Evolutionary conservation across 176 grass and related monocot genomes (phyloP).

Genomic region (Avena atlantica): DNA sequence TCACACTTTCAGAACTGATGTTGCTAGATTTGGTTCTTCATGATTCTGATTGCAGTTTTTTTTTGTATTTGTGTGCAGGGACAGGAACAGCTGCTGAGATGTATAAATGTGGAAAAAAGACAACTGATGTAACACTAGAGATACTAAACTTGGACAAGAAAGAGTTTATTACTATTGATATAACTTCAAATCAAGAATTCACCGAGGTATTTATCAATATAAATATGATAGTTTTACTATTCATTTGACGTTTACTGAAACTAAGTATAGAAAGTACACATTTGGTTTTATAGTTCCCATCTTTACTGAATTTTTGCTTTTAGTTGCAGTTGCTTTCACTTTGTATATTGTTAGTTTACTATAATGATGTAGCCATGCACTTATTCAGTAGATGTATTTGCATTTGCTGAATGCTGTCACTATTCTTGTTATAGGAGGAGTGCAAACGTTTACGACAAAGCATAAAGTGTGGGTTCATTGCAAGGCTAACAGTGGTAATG

Average conservation of each 20-base stretch:
- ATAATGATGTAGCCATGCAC: background rate
- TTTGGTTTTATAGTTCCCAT: slow-evolving; percentile 20
- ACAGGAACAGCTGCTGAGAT: slow-evolving; percentile 71
- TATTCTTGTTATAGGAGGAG: slow-evolving; percentile 77
- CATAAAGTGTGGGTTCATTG: slow-evolving; percentile 96
- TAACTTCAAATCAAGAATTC: slow-evolving; percentile 98
- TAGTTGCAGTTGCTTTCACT: slow-evolving; percentile 25
- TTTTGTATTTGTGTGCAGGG: slow-evolving; percentile 61
- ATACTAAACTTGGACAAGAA: slow-evolving; percentile 98
- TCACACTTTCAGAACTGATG: slow-evolving; percentile 35
- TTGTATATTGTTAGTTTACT: slow-evolving; percentile 18
- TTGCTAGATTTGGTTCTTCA: slow-evolving; percentile 6
- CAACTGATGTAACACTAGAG: slow-evolving; percentile 91
- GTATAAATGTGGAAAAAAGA: slow-evolving; percentile 96
- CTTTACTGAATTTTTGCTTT: slow-evolving; percentile 7
- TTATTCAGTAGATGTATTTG: slow-evolving; percentile 29
- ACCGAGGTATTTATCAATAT: slow-evolving; percentile 70
- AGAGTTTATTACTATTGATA: slow-evolving; percentile 94
- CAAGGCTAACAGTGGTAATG: slow-evolving; percentile 88
- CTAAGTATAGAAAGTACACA: background rate
- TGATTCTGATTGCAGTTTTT: slow-evolving; percentile 50
- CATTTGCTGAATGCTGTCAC: slow-evolving; percentile 51
- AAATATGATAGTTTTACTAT: slow-evolving; percentile 21
- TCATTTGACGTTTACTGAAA: slow-evolving; percentile 14
- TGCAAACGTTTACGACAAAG: slow-evolving; percentile 99